Conservation (phyloP, 345 rosid genomes). For the Bretschneidera sinensis region DNA sequence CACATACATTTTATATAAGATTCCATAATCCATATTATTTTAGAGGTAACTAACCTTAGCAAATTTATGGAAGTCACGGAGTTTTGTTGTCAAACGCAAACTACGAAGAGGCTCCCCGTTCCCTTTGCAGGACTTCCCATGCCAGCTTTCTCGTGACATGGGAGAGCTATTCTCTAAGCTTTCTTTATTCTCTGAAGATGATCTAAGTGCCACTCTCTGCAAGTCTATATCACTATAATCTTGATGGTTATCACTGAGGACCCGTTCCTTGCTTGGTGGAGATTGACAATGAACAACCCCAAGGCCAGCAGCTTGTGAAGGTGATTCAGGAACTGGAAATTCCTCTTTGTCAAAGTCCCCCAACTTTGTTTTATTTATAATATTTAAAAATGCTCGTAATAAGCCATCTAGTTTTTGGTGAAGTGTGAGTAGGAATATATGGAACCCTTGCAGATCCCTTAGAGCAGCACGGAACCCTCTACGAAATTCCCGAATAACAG, state of each 20-base stretch:
- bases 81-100: slow-evolving; percentile 80
- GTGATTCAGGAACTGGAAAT: slow-evolving; percentile 54
- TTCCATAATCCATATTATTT: no score
- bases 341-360: slow-evolving; percentile 82
- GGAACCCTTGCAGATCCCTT: slow-evolving; percentile 89
- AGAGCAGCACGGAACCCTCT: slow-evolving; percentile 85
- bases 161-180: slow-evolving; percentile 58
- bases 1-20: background rate
- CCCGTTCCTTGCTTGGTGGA: slow-evolving; percentile 54
- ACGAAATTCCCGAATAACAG: slow-evolving; percentile 64
- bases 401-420: slow-evolving; percentile 79
- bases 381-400: slow-evolving; percentile 63
- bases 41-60: slow-evolving; percentile 65
- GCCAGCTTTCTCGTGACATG: slow-evolving; percentile 71
- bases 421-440: slow-evolving; percentile 86
- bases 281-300: slow-evolving; percentile 41
- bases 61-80: slow-evolving; percentile 90
- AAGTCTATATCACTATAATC: slow-evolving; percentile 64
- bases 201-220: slow-evolving; percentile 48
- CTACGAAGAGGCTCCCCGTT: slow-evolving; percentile 65
- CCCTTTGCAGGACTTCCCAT: slow-evolving; percentile 56
- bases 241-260: slow-evolving; percentile 40
- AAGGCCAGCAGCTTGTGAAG: slow-evolving; percentile 33
- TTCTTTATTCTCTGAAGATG: slow-evolving; percentile 71
- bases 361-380: slow-evolving; percentile 52